A percentile compares a stretch with the other conserved stretches of the same genome.
Conservation (phyloP, 768 basidiomycete species). For the Lyophyllum shimeji region DNA sequence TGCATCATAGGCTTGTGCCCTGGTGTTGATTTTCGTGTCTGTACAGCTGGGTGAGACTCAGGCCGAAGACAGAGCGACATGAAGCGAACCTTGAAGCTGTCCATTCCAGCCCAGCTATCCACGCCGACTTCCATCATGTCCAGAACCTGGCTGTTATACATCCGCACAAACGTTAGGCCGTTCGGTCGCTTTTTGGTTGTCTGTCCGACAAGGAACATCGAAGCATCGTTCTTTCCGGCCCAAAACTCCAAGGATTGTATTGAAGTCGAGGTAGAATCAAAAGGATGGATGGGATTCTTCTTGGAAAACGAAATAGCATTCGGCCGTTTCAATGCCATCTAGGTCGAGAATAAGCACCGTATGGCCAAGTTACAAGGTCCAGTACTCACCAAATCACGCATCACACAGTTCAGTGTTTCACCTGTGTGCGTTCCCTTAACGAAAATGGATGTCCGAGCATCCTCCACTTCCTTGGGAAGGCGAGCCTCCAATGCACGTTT, state of each 20-base stretch:
- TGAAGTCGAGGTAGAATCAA: conserved; percentile 65
- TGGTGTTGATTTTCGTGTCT: conserved; percentile 88
- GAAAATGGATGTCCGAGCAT: conserved; percentile 84
- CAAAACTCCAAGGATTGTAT: conserved; percentile 84
- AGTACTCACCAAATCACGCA: conserved; percentile 78
- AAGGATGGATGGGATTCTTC: conserved; percentile 89
- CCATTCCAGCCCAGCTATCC: conserved; percentile 76
- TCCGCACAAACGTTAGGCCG: conserved; percentile 80
- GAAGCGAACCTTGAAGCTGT: conserved; percentile 75
- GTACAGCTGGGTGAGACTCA: not conserved
- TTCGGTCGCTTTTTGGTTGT: conserved; percentile 94
- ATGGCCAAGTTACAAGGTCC: too few species aligned
- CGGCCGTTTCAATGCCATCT: conserved; percentile 96
- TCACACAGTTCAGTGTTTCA: conserved; percentile 72
- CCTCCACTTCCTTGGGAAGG: conserved; percentile 88
- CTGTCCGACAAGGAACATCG: conserved; percentile 86
- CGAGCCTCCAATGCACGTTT: conserved; percentile 88
- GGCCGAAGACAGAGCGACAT: not conserved
- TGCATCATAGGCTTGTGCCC: conserved; percentile 93
- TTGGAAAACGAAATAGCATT: conserved; percentile 90
- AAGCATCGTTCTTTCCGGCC: conserved; percentile 91
- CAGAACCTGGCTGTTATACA: conserved; percentile 81
- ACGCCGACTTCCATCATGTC: conserved; percentile 97
- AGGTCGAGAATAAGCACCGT: not conserved
- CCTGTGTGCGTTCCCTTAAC: conserved; percentile 87